Base-by-base conservation (phyloP, 2,329 filamentous ascomycete genomes). In the Diaporthe sp. region DNA sequence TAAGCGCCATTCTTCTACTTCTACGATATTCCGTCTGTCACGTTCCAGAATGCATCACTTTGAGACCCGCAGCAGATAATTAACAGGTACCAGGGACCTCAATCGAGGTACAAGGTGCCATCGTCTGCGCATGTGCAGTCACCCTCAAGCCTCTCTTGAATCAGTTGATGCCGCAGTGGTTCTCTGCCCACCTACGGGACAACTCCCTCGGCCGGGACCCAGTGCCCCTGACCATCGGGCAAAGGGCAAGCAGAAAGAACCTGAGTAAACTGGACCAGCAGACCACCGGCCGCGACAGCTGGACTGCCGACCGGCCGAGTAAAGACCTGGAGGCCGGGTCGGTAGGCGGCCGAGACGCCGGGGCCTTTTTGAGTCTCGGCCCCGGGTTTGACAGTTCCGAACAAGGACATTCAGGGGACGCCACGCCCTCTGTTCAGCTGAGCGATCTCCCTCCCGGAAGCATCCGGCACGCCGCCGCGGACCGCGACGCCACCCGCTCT, bases 91-190 rank as follows among this genome's bases (percentile, higher is more conserved):
- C 10, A 31, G 25, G 53, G 82, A 84, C 83, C n/a, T 76, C 77
- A 15, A 78, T 84, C 75, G 83, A 85, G 63, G 81, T 84, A 75
- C 83, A 84, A 78, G 78, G 82, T 7, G 81, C 82, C 72, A 83
- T 85, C 49, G 78, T 80, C 12, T 84, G 83, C 74, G 83, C 84
- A 51, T 84, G 82, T 77, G 80, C 84, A 57, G 83, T 84, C 73
- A 85, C 83, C 9, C 80, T 85, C 15, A 85, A 85, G 63, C 84
- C 84, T 1, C 79, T 85, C 20, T 78, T 84, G 42, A 84, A 85
- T 44, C 85, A 81, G 37, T 58, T 42, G 58, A 53, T 73, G 44
- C 71, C 71, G 15, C 49, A 42, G 9, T 70, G 65, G 65, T 70
- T 70, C 13, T 42, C 47, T 5, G 17, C 15, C 6, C 22, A 25